Evolutionary conservation across 805 yeast species (phyloP).

Genomic region (Spathaspora hagerdaliae): DNA sequence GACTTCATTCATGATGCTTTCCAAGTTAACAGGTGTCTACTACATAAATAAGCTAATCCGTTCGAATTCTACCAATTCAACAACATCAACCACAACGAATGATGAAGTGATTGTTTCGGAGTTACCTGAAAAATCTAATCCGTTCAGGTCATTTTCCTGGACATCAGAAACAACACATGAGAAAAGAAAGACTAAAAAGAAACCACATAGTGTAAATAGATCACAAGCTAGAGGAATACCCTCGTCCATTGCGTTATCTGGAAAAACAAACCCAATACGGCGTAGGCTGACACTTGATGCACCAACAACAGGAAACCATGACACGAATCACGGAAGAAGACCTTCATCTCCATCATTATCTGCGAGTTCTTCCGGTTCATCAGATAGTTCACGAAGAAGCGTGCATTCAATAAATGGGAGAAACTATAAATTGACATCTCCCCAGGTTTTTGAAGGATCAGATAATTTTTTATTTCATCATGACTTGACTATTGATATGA

Average conservation of each 20-base stretch:
- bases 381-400: not conserved
- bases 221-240: slow-evolving; percentile 1
- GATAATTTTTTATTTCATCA: slow-evolving; percentile 1
- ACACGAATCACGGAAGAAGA: not conserved
- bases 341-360: not conserved
- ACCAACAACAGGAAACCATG: not conserved
- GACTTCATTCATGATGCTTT: not conserved
- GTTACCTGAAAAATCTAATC: not conserved
- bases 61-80: not conserved
- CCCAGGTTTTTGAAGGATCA: not conserved
- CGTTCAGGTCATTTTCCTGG: not conserved
- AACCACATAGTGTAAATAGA: not conserved
- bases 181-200: not conserved
- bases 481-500: slow-evolving; percentile 2
- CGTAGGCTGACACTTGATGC: not conserved
- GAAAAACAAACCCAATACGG: not conserved
- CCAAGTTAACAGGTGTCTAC: not conserved
- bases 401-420: not conserved
- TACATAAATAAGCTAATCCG: not conserved
- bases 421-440: not conserved
- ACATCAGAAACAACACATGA: not conserved
- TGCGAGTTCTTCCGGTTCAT: not conserved
- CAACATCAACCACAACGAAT: not conserved
- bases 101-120: not conserved
- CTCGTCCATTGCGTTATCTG: not conserved